Evolutionary conservation across 2,329 filamentous ascomycete species (phyloP), one percentile per base, ranked within the genome.

Genomic region (Dactylonectria macrodidyma): DNA sequence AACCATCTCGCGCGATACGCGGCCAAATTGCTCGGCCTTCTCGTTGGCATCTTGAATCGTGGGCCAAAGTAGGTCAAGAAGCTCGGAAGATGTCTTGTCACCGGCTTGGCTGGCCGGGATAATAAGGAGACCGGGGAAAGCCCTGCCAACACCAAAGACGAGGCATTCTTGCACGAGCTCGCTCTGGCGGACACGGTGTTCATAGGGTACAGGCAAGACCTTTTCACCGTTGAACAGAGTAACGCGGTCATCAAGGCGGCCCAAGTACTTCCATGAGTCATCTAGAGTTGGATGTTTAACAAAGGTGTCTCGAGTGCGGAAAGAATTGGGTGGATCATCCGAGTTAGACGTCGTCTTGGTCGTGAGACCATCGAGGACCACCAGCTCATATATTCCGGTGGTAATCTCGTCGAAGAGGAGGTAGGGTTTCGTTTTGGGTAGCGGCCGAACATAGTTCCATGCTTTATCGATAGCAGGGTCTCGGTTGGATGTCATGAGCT

Each of bases 1-100:
- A 2, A 91, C 78, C 79, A 90, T 85, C 8, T 89, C 87, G 26
- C 77, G 81, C 0, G 84, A 84, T 3, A 90, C 83, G n/a, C 83
- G 83, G 0, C 85, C 84, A 72, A 88, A 91, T 2, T 83, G 84
- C 71, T 84, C 86, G 36, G 82, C 83, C 33, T 77, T 73, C 6
- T 79, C 72, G 65, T 91, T 90, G 1, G 86, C 86, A 12, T 79
- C 78, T 65, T 86, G 78, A 3, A 90, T 79, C 0, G 81, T 78
- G 2, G 86, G 83, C 82, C 82, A 85, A 2, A 90, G 81, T 1
- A 74, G 69, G 2, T 85, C 77, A 3, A 89, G 71, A 26, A 87
- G 79, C 14, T 87, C 82, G 0, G 82, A 76, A 7, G 84, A 78
- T 0, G 81, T 74, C 50, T 86, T 76, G 0, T 80, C 74, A 1